Percentiles rank a stretch among this genome's conserved stretches.
Conservation (phyloP, 2,329 filamentous ascomycete species). For the Fusarium buxicola region DNA sequence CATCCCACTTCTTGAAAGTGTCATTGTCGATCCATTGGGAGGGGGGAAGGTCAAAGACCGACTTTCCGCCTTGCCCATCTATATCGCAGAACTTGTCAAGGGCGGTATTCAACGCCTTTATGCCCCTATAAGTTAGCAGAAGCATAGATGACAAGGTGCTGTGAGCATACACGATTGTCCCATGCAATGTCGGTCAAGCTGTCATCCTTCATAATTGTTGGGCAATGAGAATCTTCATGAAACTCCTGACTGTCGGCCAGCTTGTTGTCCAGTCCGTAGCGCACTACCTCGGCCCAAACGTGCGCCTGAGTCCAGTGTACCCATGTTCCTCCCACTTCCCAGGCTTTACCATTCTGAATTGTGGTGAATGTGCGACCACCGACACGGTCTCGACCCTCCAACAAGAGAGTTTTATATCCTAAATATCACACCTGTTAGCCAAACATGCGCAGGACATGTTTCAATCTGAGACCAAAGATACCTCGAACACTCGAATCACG, state of each 20-base stretch:
- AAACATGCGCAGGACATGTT: too few relatives aligned
- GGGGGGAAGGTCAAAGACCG: background rate
- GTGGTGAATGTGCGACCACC: conserved; percentile 6
- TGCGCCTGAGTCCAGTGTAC: conserved; percentile 2
- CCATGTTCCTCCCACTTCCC: conserved; percentile 13
- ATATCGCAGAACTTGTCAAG: background rate
- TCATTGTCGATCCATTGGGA: background rate
- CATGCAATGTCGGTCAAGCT: background rate
- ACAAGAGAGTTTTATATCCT: background rate
- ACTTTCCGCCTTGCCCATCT: background rate
- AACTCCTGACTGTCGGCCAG: too few relatives aligned
- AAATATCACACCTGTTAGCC: too few relatives aligned
- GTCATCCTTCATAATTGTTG: background rate
- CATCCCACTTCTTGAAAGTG: background rate
- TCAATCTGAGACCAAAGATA: too few relatives aligned
- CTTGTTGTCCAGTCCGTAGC: too few relatives aligned
- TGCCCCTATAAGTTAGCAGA: background rate
- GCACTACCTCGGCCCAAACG: background rate
- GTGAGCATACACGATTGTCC: background rate
- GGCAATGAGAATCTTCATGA: background rate
- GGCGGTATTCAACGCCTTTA: background rate
- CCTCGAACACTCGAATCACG: background rate
- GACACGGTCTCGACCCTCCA: conserved; percentile 3
- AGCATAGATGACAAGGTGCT: too few relatives aligned
- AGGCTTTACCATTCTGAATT: conserved; percentile 1